Base-by-base conservation (phyloP, 306 rosid genomes). In the Cicer yamashitae region DNA sequence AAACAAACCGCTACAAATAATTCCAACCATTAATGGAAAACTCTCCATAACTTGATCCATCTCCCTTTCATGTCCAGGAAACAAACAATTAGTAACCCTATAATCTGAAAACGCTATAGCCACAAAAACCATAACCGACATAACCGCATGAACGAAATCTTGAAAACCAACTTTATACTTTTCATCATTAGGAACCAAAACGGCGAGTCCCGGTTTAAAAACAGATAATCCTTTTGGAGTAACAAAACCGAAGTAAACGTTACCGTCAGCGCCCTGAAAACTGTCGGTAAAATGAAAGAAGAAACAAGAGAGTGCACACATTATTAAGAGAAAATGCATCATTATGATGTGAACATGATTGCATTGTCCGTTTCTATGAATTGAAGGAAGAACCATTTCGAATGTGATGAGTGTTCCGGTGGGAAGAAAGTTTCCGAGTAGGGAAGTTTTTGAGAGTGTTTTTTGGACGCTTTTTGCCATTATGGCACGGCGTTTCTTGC, bases 391-490 rank as follows among this genome's bases (percentile, higher is more conserved):
- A 0, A 93, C 86, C 94, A 89, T 90, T 17, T 93, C 98, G 40
- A 90, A 93, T 0, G 96, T 87, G 0, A 93, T 79, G 30, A 87
- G 94, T 6, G 98, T 93, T 0, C 96, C 94, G 0, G 94, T 90
- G 0, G 98, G 98, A 15, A 93, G 94, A 79, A 90, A 93, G 86
- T 93, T 90, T 0, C 85, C 89, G 0, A 93, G 93, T 74, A 89
- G 72, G 0, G 96, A 89, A 0, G 94, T 86, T 15, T 87, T 89
- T 0, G 94, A 87, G 13, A 90, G 82, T 0, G 93, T 90, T 43
- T 93, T 93, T 20, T 93, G 94, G 56, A 90, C 89, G 0, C 98
- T 91, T 46, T 90, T 90, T 1, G 96, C 94, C 15, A 89, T 81
- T 8, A 93, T 77, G 1, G 85, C 88, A 1, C 91, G 81, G 1